phyloP scores from a whole-genome alignment of 1,284 basidiomycete genomes.

The Moniliella sp. region DNA sequence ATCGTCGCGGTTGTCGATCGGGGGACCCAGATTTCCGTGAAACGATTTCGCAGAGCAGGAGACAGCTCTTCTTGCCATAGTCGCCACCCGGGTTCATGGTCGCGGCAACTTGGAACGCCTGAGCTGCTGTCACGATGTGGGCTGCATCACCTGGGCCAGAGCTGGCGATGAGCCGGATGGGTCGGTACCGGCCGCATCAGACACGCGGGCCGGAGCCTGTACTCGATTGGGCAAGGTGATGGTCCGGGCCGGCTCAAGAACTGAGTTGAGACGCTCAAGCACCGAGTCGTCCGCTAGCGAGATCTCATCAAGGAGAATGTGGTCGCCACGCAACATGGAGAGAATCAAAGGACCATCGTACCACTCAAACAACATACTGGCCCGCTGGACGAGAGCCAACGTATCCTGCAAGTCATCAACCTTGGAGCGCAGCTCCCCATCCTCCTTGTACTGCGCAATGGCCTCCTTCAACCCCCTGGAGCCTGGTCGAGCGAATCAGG shows the following conservation, averaged over 20 bases:
- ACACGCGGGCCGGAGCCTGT: constrained; percentile 35
- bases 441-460: constrained; percentile 2
- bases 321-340: constrained; percentile 65
- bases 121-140: constrained; percentile 7
- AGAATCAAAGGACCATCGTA: constrained; percentile 78
- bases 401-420: constrained; percentile 39
- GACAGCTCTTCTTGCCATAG: constrained; percentile 98
- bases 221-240: constrained; percentile 83
- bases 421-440: constrained; percentile 8
- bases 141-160: constrained; percentile 7
- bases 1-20: constrained; percentile 55
- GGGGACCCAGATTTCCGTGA: constrained; percentile 96
- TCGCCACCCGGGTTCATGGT: constrained; percentile 99
- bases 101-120: constrained; percentile 64
- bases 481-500: no score
- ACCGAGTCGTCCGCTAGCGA: constrained; percentile 96
- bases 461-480: constrained; percentile 7
- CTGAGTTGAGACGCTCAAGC: constrained; percentile 85
- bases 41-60: constrained; percentile 83
- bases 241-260: constrained; percentile 68
- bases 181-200: constrained; percentile 6
- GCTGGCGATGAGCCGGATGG: not conserved
- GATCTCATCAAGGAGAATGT: constrained; percentile 85
- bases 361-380: constrained; percentile 78
- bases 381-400: constrained; percentile 32